Percentiles rank a stretch among this genome's conserved stretches.
Conservation (phyloP, 257 asterid species). For the Henckelia pumila region DNA sequence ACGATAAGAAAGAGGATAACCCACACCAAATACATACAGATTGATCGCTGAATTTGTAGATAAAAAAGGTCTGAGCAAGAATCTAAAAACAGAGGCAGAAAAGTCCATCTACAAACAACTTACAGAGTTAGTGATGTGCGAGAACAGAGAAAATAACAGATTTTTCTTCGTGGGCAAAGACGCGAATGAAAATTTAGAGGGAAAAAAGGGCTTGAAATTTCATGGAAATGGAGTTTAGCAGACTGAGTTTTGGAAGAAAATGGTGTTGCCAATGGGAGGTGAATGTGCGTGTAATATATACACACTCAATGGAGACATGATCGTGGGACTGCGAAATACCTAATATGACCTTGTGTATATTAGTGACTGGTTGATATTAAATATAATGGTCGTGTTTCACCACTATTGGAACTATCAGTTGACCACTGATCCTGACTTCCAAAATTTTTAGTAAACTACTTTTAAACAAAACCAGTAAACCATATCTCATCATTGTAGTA, state of each 20-base stretch:
- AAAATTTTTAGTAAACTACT: too few relatives aligned
- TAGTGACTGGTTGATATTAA: too few relatives aligned
- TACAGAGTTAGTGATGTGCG: not conserved
- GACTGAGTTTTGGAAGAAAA: not conserved
- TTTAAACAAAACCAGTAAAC: too few relatives aligned
- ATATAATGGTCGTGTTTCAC: not conserved
- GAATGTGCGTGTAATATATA: too few relatives aligned
- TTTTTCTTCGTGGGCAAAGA: not conserved
- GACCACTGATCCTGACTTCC: too few relatives aligned
- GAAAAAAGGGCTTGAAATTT: too few relatives aligned
- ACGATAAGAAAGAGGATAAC: not conserved
- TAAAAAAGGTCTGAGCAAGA: not conserved
- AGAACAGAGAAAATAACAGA: not conserved
- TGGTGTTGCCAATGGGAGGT: not conserved
- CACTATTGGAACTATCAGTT: too few relatives aligned
- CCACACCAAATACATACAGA: not conserved
- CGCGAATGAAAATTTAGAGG: not conserved
- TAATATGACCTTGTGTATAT: not conserved
- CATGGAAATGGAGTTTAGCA: not conserved
- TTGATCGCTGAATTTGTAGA: too few relatives aligned
- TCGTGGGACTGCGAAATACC: not conserved
- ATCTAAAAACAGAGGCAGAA: too few relatives aligned
- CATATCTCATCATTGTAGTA: too few relatives aligned
- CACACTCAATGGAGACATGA: not conserved
- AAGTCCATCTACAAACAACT: not conserved